A percentile compares a stretch with the other conserved stretches of the same genome.
These are phyloP conservation scores for Wakefieldia striispora DNA, from an alignment of 768 basidiomycete genomes.

Conservation along the genomic window DNA sequence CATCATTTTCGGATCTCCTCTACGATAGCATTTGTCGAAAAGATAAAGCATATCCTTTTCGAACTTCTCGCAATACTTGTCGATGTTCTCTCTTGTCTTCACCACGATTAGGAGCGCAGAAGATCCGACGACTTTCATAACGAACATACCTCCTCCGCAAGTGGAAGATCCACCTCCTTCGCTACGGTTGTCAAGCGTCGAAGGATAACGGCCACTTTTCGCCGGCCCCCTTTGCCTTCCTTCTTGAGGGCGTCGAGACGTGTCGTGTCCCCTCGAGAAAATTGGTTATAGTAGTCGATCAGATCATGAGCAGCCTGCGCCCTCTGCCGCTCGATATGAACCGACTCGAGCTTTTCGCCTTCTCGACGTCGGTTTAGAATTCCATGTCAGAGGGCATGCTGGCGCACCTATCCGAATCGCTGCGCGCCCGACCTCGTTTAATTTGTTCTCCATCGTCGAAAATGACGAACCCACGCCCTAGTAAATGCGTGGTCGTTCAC, in stretches of 20 bases:
- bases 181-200: conserved; percentile 84
- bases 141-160: conserved; percentile 67
- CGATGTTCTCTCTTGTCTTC: conserved; percentile 87
- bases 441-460: conserved; percentile 82
- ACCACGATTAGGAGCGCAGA: not conserved
- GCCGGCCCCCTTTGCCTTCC: conserved; percentile 85
- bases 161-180: conserved; percentile 88
- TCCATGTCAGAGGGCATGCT: not conserved
- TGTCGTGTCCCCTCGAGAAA: conserved; percentile 77
- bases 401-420: conserved; percentile 84
- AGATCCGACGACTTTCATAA: not conserved
- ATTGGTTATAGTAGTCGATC: conserved; percentile 91
- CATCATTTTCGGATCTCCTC: conserved; percentile 99
- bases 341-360: conserved; percentile 96
- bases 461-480: conserved; percentile 90
- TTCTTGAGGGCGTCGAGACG: conserved; percentile 75
- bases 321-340: conserved; percentile 87
- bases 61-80: conserved; percentile 97
- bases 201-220: conserved; percentile 83
- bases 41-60: conserved; percentile 97
- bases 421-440: conserved; percentile 91
- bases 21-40: conserved; percentile 94
- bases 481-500: conserved; percentile 1
- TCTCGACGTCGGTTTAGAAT: conserved; percentile 5
- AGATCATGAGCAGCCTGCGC: conserved; percentile 94